These are phyloP conservation scores for Sparassis latifolia DNA, from an alignment of 1,284 basidiomycete genomes.

Conservation along the genomic window DNA sequence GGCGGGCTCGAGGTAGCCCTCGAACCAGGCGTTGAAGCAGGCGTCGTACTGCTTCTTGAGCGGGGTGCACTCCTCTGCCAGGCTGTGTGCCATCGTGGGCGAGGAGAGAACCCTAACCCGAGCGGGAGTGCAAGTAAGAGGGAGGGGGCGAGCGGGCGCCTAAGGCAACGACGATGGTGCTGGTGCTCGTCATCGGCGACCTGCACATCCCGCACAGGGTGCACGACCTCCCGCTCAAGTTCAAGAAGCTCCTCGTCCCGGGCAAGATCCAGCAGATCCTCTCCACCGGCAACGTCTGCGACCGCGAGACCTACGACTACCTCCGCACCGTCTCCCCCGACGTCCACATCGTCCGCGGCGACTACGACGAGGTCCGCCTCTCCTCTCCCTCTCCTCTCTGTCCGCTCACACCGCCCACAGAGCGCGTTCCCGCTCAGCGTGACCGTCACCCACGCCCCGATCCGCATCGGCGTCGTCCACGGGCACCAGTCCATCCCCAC, in stretches of 20 bases:
- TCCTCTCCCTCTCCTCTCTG: not conserved
- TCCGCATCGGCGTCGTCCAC: slow-evolving; percentile 90
- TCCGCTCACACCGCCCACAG: no score
- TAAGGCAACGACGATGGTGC: slow-evolving; percentile 3
- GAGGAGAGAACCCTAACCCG: not conserved
- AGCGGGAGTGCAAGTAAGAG: not conserved
- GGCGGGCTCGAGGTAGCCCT: slow-evolving; percentile 85
- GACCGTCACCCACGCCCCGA: slow-evolving; percentile 80
- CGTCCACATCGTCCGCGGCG: slow-evolving; percentile 88
- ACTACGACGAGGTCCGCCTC: slow-evolving; percentile 84
- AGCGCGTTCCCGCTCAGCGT: slow-evolving; percentile 79
- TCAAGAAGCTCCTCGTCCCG: slow-evolving; percentile 94
- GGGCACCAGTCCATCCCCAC: slow-evolving; percentile 93
- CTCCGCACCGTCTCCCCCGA: slow-evolving; percentile 95
- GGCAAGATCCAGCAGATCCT: slow-evolving; percentile 99
- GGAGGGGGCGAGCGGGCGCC: not conserved
- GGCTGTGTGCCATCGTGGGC: slow-evolving; percentile 57
- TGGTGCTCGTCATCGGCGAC: slow-evolving; percentile 43
- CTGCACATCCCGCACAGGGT: slow-evolving; percentile 86
- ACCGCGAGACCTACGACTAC: slow-evolving; percentile 96
- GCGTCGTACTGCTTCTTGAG: slow-evolving; percentile 86
- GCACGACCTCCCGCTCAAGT: slow-evolving; percentile 91
- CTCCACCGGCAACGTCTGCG: slow-evolving; percentile 96
- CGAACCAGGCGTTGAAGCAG: slow-evolving; percentile 97
- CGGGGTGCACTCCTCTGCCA: slow-evolving; percentile 81